A percentile compares a stretch with the other conserved stretches of the same genome.
Conservation (phyloP, 768 basidiomycete species). For the Filobasidium floriforme region DNA sequence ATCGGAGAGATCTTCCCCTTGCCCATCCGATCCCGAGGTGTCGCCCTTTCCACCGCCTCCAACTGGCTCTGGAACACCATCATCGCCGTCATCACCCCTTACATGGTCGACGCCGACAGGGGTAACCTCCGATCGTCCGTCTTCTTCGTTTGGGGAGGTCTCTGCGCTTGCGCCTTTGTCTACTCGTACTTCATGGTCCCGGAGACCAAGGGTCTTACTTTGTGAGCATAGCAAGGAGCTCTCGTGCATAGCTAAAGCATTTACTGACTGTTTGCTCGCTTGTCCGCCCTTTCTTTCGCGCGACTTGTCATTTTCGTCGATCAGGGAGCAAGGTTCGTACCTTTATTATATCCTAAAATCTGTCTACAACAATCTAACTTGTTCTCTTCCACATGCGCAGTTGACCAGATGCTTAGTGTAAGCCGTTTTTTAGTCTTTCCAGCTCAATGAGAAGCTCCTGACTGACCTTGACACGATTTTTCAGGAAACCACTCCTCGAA, state of each 20-base stretch:
- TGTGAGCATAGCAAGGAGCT: too few species aligned
- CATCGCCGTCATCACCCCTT: conserved; percentile 45
- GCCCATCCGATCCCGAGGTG: conserved; percentile 52
- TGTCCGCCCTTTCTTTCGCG: background rate
- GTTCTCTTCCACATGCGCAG: conserved; percentile 24
- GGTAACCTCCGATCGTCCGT: conserved; percentile 29
- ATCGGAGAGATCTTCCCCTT: conserved; percentile 46
- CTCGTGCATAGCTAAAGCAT: too few species aligned
- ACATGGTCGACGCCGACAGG: conserved; percentile 39
- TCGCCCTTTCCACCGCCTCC: conserved; percentile 66
- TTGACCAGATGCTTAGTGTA: conserved; percentile 29
- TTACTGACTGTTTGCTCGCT: background rate
- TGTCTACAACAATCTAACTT: background rate
- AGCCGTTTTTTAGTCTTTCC: background rate
- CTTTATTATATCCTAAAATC: background rate
- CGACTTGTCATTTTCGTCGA: background rate
- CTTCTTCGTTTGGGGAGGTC: conserved; percentile 45
- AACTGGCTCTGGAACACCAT: conserved; percentile 46
- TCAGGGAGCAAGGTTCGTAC: background rate
- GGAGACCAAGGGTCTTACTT: conserved; percentile 67
- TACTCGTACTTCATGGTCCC: conserved; percentile 72
- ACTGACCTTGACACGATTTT: background rate
- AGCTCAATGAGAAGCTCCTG: background rate
- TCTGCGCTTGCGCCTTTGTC: conserved; percentile 52
- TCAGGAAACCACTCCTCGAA: conserved; percentile 29